Evolutionary conservation across 768 basidiomycete species (phyloP).

Genomic region (Leccinum fibrillosum): DNA sequence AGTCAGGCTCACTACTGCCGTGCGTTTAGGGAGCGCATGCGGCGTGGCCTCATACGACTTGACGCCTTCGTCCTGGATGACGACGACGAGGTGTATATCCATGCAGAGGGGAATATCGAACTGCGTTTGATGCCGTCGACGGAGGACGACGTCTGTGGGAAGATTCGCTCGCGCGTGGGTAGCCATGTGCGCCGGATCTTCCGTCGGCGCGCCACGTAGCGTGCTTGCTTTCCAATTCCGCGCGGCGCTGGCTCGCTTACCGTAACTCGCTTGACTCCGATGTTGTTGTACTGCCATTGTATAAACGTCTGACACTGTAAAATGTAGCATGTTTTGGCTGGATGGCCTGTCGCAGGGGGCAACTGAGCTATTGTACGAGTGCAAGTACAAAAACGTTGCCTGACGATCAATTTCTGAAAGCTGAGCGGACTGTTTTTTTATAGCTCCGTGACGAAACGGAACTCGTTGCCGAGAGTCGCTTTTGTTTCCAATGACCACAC

Average conservation of each 20-base stretch:
- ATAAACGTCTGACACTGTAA: background rate
- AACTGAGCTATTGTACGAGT: slow-evolving; percentile 12
- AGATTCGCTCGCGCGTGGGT: slow-evolving; percentile 23
- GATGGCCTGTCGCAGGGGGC: background rate
- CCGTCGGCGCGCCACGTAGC: background rate
- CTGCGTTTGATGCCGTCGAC: slow-evolving; percentile 17
- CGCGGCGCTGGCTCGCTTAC: slow-evolving; percentile 19
- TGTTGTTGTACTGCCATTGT: background rate
- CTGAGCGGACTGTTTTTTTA: slow-evolving; percentile 3
- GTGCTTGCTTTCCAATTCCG: background rate
- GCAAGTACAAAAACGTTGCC: background rate
- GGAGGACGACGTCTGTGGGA: slow-evolving; percentile 7
- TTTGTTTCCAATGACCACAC: slow-evolving; percentile 23
- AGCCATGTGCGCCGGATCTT: slow-evolving; percentile 31
- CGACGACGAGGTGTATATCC: slow-evolving; percentile 30
- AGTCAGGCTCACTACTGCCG: slow-evolving; percentile 19
- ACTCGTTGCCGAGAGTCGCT: slow-evolving; percentile 8
- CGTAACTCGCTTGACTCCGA: background rate
- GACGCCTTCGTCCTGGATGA: slow-evolving; percentile 17
- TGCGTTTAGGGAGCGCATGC: slow-evolving; percentile 24
- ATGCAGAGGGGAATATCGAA: slow-evolving; percentile 25
- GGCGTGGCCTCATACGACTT: slow-evolving; percentile 21
- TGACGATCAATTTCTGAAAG: slow-evolving; percentile 1
- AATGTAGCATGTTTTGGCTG: background rate
- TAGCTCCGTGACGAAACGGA: slow-evolving; percentile 18